These are phyloP conservation scores for Myriosclerotinia duriaeana DNA, from an alignment of 2,329 filamentous ascomycete species.

Conservation along the genomic window DNA sequence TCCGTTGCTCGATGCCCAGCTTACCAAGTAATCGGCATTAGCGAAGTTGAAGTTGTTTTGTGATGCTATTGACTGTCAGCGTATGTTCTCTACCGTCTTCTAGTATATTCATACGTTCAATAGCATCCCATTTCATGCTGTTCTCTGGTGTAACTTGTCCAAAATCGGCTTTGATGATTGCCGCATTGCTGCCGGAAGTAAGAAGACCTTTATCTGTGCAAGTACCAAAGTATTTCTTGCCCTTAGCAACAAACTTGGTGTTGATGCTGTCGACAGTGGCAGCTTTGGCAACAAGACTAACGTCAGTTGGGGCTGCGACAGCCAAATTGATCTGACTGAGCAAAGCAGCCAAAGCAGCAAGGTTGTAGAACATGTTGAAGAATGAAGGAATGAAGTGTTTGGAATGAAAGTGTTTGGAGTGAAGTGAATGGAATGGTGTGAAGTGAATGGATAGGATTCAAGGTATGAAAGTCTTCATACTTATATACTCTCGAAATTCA, in stretches of 20 bases:
- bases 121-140: conserved; percentile 67
- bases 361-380: conserved; percentile 25
- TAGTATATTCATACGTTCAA: conserved; percentile 42
- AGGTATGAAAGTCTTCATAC: not conserved
- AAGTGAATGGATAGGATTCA: not conserved
- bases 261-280: conserved; percentile 48
- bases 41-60: conserved; percentile 55
- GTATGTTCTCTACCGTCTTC: not conserved
- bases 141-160: conserved; percentile 67
- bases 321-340: conserved; percentile 30
- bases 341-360: conserved; percentile 29
- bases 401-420: not conserved
- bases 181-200: conserved; percentile 48
- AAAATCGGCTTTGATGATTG: conserved; percentile 60
- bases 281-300: not conserved
- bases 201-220: conserved; percentile 56
- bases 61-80: conserved; percentile 28
- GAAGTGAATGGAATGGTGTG: too few species aligned
- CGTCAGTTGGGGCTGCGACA: conserved; percentile 25
- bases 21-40: conserved; percentile 58
- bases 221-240: conserved; percentile 65
- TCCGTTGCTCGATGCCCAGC: conserved; percentile 56
- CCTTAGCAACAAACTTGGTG: conserved; percentile 56
- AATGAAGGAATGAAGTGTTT: not conserved
- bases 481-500: not conserved